Conservation (phyloP, 108 stramenopile genomes). For the Fistulifera pelliculosa region DNA sequence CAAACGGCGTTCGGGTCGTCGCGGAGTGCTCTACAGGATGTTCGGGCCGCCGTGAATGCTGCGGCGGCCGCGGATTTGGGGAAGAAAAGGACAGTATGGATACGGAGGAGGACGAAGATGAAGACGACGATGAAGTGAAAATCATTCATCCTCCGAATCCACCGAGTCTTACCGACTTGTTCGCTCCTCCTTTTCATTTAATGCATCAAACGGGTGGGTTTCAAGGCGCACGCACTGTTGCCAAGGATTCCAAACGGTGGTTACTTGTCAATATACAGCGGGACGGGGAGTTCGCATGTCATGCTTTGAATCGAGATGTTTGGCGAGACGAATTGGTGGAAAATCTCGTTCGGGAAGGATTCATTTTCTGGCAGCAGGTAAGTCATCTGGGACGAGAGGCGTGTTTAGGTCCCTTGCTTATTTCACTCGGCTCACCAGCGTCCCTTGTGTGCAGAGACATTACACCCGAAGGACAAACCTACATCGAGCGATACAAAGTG, state of each 20-base stretch:
- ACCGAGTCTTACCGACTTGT: constrained; percentile 60
- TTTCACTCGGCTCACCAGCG: too few relatives aligned
- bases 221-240: constrained; percentile 67
- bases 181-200: constrained; percentile 64
- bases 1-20: constrained; percentile 19
- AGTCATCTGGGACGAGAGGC: constrained; percentile 19
- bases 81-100: constrained; percentile 13
- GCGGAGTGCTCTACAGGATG: background rate
- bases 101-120: too few relatives aligned
- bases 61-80: constrained; percentile 34
- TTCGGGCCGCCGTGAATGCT: constrained; percentile 30
- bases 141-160: background rate
- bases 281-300: constrained; percentile 81
- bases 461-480: constrained; percentile 59
- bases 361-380: constrained; percentile 90
- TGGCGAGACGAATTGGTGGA: constrained; percentile 94
- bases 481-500: constrained; percentile 77
- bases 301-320: constrained; percentile 92
- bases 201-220: constrained; percentile 71
- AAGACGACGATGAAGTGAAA: constrained; percentile 12
- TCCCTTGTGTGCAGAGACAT: too few relatives aligned
- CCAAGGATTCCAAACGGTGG: constrained; percentile 84
- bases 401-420: too few relatives aligned
- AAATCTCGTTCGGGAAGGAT: constrained; percentile 84
- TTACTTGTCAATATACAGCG: constrained; percentile 86